These are phyloP conservation scores for Plasmodium vinckei DNA, from an alignment of 169 alveolate species.

Conservation along the genomic window DNA sequence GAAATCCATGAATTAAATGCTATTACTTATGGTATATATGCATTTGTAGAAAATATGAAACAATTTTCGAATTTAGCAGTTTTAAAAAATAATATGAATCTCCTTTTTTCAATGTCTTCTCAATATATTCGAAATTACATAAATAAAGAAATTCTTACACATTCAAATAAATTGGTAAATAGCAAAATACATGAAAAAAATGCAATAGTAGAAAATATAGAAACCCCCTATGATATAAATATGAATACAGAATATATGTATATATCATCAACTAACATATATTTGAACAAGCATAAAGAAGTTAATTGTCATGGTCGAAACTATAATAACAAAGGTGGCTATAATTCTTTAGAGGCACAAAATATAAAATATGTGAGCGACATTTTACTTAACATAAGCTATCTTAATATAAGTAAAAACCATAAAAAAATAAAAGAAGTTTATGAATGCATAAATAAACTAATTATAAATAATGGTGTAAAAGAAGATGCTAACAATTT, in stretches of 20 bases:
- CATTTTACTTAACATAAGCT: slow-evolving; percentile 46
- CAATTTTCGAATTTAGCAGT: slow-evolving; percentile 29
- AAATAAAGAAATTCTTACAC: slow-evolving; percentile 8
- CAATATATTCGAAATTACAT: slow-evolving; percentile 28
- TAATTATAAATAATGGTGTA: background rate
- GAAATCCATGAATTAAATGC: slow-evolving; percentile 1
- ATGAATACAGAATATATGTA: slow-evolving; percentile 53
- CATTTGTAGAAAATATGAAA: slow-evolving; percentile 70
- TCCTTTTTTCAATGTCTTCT: slow-evolving; percentile 45
- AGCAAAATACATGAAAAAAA: background rate
- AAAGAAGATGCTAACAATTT: background rate
- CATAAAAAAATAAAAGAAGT: slow-evolving; percentile 37
- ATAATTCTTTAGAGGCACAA: background rate
- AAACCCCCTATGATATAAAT: slow-evolving; percentile 3
- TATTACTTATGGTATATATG: slow-evolving; percentile 44
- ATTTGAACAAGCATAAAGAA: background rate
- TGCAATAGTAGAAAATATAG: background rate
- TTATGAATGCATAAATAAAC: slow-evolving; percentile 52
- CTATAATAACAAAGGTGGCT: background rate
- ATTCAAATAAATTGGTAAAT: background rate
- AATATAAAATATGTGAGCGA: slow-evolving; percentile 26
- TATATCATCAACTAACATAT: slow-evolving; percentile 15
- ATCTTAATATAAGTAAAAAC: slow-evolving; percentile 45
- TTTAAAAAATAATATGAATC: slow-evolving; percentile 60
- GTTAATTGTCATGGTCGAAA: background rate